A percentile compares a stretch with the other conserved stretches of the same genome.
These are phyloP conservation scores for Calonectria hongkongensis DNA, from an alignment of 2,329 filamentous ascomycete genomes.

Conservation along the genomic window DNA sequence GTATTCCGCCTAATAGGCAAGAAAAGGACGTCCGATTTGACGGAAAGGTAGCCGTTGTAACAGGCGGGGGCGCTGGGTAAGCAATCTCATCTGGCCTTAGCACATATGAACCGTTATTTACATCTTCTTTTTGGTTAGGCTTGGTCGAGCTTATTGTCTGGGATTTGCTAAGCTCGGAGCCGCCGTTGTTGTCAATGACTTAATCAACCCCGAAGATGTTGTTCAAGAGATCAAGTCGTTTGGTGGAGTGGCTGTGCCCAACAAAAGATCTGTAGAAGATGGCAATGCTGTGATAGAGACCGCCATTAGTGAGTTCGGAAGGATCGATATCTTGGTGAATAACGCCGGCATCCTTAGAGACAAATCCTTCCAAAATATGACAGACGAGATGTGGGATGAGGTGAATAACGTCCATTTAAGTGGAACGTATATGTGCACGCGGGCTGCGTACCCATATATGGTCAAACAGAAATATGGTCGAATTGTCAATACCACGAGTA, in stretches of 20 bases:
- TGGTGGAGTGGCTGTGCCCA: slow-evolving; percentile 85
- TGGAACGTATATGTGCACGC: slow-evolving; percentile 96
- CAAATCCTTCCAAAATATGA: slow-evolving; percentile 99
- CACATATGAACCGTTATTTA: background rate
- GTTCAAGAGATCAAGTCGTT: slow-evolving; percentile 93
- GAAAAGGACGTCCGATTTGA: slow-evolving; percentile 87
- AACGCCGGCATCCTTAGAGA: slow-evolving; percentile 98
- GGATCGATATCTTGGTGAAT: slow-evolving; percentile 96
- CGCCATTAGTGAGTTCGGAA: slow-evolving; percentile 93
- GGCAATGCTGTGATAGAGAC: slow-evolving; percentile 93
- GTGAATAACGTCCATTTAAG: slow-evolving; percentile 94
- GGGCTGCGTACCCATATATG: slow-evolving; percentile 98
- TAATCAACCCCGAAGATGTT: slow-evolving; percentile 90
- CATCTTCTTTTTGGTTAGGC: slow-evolving; percentile 63
- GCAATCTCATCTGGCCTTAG: background rate
- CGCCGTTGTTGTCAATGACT: slow-evolving; percentile 93
- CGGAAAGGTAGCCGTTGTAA: slow-evolving; percentile 90
- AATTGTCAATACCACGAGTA: slow-evolving; percentile 96
- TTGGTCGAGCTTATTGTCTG: slow-evolving; percentile 92
- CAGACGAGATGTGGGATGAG: slow-evolving; percentile 92
- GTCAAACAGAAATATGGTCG: slow-evolving; percentile 99
- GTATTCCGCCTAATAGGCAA: slow-evolving; percentile 81
- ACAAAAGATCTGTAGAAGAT: slow-evolving; percentile 92
- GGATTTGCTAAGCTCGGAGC: slow-evolving; percentile 90
- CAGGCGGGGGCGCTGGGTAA: slow-evolving; percentile 84